These are phyloP conservation scores for Sporothrix dimorphospora DNA, from an alignment of 2,329 filamentous ascomycete genomes.

Conservation along the genomic window DNA sequence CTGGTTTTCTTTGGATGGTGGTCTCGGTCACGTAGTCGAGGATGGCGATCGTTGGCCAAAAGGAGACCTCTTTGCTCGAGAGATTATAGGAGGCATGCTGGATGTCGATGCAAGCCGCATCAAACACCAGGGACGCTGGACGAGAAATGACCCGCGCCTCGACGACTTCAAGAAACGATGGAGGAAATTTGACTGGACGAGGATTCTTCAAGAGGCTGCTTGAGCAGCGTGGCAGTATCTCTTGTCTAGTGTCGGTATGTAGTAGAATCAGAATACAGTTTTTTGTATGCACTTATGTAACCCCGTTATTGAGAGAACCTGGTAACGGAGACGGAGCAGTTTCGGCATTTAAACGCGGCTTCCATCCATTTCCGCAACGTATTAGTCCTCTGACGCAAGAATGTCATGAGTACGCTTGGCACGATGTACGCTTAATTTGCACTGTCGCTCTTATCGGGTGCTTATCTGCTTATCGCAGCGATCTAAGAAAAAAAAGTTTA, in stretches of 20 bases:
- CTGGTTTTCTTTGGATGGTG: slow-evolving; percentile 92
- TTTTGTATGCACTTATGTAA: background rate
- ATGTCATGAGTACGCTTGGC: too few species aligned
- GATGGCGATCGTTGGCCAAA: slow-evolving; percentile 82
- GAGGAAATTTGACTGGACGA: slow-evolving; percentile 89
- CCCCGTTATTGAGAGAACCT: too few species aligned
- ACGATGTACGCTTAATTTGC: too few species aligned
- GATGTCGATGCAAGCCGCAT: slow-evolving; percentile 80
- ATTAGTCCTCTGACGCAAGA: too few species aligned
- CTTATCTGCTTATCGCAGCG: slow-evolving; percentile 19
- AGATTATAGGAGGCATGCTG: slow-evolving; percentile 90
- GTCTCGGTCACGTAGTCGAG: slow-evolving; percentile 90
- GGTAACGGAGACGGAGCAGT: too few species aligned
- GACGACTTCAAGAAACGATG: slow-evolving; percentile 83
- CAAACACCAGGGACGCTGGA: slow-evolving; percentile 89
- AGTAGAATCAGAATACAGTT: background rate
- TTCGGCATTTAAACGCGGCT: too few species aligned
- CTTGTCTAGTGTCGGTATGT: background rate
- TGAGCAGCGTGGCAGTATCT: background rate
- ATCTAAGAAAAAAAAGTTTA: slow-evolving; percentile 22
- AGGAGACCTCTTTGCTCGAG: slow-evolving; percentile 89
- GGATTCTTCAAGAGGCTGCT: slow-evolving; percentile 53
- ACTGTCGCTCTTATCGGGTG: background rate
- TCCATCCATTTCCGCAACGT: too few species aligned
- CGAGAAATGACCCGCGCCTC: slow-evolving; percentile 66